A percentile compares a stretch with the other conserved stretches of the same genome.
phyloP scores from a whole-genome alignment of 2,329 filamentous ascomycete species.

The Epichloe bromicola region DNA sequence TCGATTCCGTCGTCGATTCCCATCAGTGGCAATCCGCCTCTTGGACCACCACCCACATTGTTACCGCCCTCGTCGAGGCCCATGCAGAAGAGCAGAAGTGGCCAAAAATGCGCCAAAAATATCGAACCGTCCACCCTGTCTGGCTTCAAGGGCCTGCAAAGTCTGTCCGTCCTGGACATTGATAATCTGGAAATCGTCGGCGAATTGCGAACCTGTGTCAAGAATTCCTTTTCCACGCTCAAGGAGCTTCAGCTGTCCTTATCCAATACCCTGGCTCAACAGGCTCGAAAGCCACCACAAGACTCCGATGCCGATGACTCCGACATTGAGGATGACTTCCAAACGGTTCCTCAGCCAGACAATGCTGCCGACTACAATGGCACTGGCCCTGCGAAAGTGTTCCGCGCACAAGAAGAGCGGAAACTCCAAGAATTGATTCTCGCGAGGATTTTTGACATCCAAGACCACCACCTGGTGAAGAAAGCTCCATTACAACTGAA shows the following conservation, averaged over 20 bases:
- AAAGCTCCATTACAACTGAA: conserved; percentile 18
- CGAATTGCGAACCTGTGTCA: conserved; percentile 43
- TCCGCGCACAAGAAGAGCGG: conserved; percentile 38
- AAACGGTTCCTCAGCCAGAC: conserved; percentile 25
- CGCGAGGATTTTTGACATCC: conserved; percentile 38
- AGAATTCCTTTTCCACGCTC: conserved; percentile 40
- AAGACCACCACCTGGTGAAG: conserved; percentile 24
- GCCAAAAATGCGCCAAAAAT: conserved; percentile 17
- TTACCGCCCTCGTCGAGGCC: conserved; percentile 24
- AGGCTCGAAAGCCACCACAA: conserved; percentile 23
- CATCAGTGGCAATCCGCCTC: conserved; percentile 7
- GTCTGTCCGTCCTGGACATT: conserved; percentile 44
- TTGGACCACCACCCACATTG: conserved; percentile 17
- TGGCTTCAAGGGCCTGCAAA: conserved; percentile 42
- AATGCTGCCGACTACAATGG: conserved; percentile 20
- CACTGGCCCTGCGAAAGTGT: conserved; percentile 30
- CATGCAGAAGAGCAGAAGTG: conserved; percentile 18
- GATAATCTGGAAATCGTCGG: conserved; percentile 41
- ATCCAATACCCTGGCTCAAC: conserved; percentile 35
- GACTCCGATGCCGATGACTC: conserved; percentile 34
- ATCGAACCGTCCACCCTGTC: conserved; percentile 41
- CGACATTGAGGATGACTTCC: conserved; percentile 43
- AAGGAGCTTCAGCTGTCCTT: conserved; percentile 45
- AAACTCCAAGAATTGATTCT: conserved; percentile 41
- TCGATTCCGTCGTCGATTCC: conserved; percentile 10